Evolutionary conservation across 2,329 filamentous ascomycete genomes (phyloP).

Genomic region (Cercospora sp.): DNA sequence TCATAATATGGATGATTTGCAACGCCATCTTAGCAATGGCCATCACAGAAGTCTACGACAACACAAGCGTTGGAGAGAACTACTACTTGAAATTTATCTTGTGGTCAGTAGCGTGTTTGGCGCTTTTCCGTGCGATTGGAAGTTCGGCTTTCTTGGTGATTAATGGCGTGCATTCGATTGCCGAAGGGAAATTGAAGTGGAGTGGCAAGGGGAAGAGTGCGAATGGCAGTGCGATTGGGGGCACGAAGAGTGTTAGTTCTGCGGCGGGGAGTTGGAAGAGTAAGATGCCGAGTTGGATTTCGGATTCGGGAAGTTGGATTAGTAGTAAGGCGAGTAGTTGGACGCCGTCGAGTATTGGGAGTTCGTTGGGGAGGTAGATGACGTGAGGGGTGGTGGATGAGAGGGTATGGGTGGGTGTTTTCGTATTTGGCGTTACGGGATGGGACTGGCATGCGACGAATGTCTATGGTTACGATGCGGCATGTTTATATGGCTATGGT

Average conservation of each 20-base stretch:
- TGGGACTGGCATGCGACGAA: not conserved
- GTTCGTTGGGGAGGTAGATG: slow-evolving; percentile 23
- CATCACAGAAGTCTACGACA: slow-evolving; percentile 80
- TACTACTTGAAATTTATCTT: slow-evolving; percentile 90
- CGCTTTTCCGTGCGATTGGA: slow-evolving; percentile 84
- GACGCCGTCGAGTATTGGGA: slow-evolving; percentile 38
- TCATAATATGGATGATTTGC: slow-evolving; percentile 87
- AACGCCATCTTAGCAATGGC: slow-evolving; percentile 94
- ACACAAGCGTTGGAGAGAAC: slow-evolving; percentile 72
- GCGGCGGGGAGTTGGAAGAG: slow-evolving; percentile 41
- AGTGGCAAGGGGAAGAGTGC: slow-evolving; percentile 22
- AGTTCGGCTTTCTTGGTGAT: slow-evolving; percentile 79
- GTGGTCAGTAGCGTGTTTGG: slow-evolving; percentile 84
- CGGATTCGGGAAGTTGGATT: slow-evolving; percentile 41
- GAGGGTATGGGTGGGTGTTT: not conserved
- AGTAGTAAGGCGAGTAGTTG: slow-evolving; percentile 40
- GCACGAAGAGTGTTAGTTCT: slow-evolving; percentile 32
- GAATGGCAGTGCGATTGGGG: slow-evolving; percentile 8
- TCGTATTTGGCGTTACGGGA: not conserved
- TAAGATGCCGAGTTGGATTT: slow-evolving; percentile 42
- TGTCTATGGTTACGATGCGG: not conserved
- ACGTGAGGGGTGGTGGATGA: not conserved
- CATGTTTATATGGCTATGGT: slow-evolving; percentile 1
- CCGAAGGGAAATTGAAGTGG: slow-evolving; percentile 77
- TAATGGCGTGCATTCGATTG: slow-evolving; percentile 78